Conservation (phyloP, 306 rosid genomes). For the Gleditsia sinensis region DNA sequence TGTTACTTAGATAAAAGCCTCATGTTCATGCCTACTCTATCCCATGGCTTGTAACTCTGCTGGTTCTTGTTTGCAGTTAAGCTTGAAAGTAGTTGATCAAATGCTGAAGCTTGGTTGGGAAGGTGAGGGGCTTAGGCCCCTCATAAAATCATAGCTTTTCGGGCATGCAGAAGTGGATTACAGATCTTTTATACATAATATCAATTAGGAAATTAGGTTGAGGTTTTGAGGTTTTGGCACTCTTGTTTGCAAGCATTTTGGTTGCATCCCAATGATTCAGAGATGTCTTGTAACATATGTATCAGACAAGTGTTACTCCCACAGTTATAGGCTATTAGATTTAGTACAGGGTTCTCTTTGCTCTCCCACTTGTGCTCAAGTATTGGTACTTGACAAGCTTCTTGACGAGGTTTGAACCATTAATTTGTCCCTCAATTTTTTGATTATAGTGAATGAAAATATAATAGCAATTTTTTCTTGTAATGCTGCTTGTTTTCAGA, state of each 20-base stretch:
- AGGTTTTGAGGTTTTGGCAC: conserved; percentile 30
- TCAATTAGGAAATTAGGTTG: conserved; percentile 41
- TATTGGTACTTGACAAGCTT: conserved; percentile 41
- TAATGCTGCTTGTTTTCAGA: conserved; percentile 19
- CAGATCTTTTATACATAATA: conserved; percentile 33
- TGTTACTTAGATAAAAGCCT: too few relatives aligned
- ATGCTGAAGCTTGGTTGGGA: conserved; percentile 99
- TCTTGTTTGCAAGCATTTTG: conserved; percentile 35
- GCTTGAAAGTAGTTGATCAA: conserved; percentile 96
- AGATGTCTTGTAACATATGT: conserved; percentile 57
- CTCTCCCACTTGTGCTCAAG: conserved; percentile 21
- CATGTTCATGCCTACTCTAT: conserved; percentile 11
- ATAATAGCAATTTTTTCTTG: conserved; percentile 33
- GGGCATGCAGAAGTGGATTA: conserved; percentile 33
- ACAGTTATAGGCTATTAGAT: conserved; percentile 46
- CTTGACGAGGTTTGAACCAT: conserved; percentile 44
- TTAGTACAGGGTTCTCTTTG: conserved; percentile 39
- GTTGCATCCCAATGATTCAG: conserved; percentile 33
- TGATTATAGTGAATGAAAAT: conserved; percentile 40
- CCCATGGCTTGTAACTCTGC: conserved; percentile 36
- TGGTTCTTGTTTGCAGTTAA: conserved; percentile 69
- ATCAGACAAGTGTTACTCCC: conserved; percentile 40
- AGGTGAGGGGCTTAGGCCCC: conserved; percentile 77
- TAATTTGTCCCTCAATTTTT: conserved; percentile 35
- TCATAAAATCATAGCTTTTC: conserved; percentile 67